phyloP scores from a whole-genome alignment of 1,139 yeast genomes.

The Debaryomyces singareniensis region DNA sequence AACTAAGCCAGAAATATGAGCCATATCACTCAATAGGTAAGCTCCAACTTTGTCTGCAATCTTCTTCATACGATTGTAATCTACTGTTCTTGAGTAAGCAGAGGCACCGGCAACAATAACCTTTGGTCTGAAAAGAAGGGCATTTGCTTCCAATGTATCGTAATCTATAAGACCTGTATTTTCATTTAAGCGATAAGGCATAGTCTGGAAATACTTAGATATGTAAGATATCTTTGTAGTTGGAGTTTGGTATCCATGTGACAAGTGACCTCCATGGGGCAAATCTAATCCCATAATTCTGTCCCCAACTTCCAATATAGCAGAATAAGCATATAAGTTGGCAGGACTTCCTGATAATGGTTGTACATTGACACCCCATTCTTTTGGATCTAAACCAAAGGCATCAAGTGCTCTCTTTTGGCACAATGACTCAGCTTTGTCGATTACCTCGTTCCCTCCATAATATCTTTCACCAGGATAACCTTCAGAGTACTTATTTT shows the following conservation, averaged over 20 bases:
- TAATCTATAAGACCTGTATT: conserved; percentile 88
- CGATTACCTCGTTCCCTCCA: conserved; percentile 94
- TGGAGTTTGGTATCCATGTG: conserved; percentile 93
- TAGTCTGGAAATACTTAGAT: conserved; percentile 91
- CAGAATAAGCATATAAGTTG: conserved; percentile 86
- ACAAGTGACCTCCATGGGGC: conserved; percentile 96
- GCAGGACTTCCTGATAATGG: conserved; percentile 96
- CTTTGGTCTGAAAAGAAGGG: conserved; percentile 86
- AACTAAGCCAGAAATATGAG: conserved; percentile 91
- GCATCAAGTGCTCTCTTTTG: conserved; percentile 89
- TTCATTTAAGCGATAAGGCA: conserved; percentile 89
- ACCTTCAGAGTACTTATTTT: conserved; percentile 97
- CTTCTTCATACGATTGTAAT: conserved; percentile 80
- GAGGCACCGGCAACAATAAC: conserved; percentile 95
- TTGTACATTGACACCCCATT: conserved; percentile 97
- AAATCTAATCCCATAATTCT: conserved; percentile 94
- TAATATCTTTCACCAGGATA: conserved; percentile 97
- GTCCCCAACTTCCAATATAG: conserved; percentile 86
- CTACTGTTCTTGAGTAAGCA: conserved; percentile 88
- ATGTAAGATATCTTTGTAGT: conserved; percentile 83
- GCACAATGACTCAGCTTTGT: conserved; percentile 82
- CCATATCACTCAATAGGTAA: conserved; percentile 89
- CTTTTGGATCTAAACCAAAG: conserved; percentile 62
- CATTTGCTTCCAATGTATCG: conserved; percentile 79
- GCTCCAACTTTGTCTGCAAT: conserved; percentile 95